Base-by-base conservation (phyloP, 2,329 filamentous ascomycete genomes). In the Hypoxylon sp. region DNA sequence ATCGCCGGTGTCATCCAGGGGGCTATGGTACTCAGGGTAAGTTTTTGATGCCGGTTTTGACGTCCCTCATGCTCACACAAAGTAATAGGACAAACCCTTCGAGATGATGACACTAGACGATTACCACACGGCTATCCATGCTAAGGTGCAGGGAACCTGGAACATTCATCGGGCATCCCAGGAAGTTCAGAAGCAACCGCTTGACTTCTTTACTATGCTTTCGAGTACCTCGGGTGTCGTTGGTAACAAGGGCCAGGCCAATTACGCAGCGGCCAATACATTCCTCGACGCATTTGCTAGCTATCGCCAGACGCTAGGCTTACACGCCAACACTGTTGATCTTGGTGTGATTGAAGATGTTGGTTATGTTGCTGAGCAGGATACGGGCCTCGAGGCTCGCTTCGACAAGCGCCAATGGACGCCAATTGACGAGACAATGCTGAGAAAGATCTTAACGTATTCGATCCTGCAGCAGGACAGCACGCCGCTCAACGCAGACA, bases 201-300 rank as follows among this genome's bases (percentile, higher is more conserved):
- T 81, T 1, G 79, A 81, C 57, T 82, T 84, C 69, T 83, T 83
- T 70, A 74, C 77, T 2, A 64, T 80, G 48, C 67, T 79, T 0
- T 79, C 78, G 0, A 80, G 77, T 54, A 75, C 79, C 22, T 79
- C 78, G 0, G 78, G 78, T 29, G 69, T 80, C 6, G 58, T 80
- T 2, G 81, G 80, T 5, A 76, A 76, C 46, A 74, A 75, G n/a
- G 77, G 76, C 1, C 82, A 84, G 58, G 74, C 78, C 29, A 83
- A 81, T 60, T 84, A 85, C 59, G 75, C 78, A 1, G 80, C 82
- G 0, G 82, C 74, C 9, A 84, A 83, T 63, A 69, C 77, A 3
- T 84, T 81, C 75, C 73, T 82, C 22, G 80, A 83, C 54, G 77
- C 78, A 1, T 79, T 84, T 35, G 79, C 78, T 3, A 66, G 67